These are phyloP conservation scores for Dendrocalamus sinicus DNA, from an alignment of 176 grass and related monocot genomes.

Conservation along the genomic window DNA sequence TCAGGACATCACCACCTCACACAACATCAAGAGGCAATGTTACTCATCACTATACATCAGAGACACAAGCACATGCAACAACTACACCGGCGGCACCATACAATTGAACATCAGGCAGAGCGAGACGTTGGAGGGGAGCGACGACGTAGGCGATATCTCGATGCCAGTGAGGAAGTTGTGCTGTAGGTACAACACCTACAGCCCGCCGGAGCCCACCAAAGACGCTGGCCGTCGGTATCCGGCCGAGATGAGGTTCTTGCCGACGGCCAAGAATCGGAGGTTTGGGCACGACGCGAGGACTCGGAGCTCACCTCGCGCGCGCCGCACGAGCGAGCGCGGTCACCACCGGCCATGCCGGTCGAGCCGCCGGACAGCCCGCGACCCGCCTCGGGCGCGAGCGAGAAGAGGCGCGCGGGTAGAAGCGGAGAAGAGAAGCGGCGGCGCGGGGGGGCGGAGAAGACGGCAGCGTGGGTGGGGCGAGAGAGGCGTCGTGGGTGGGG, in stretches of 20 bases:
- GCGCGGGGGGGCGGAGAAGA: no score
- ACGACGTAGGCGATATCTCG: conserved; percentile 74
- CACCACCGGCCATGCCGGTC: conserved; percentile 69
- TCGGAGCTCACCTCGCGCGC: conserved; percentile 63
- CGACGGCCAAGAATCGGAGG: conserved; percentile 87
- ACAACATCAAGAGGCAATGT: no score
- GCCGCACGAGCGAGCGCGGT: conserved; percentile 76
- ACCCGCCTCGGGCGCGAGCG: conserved; percentile 75
- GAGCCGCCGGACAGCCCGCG: conserved; percentile 73
- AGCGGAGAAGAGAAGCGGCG: no score
- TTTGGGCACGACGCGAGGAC: conserved; percentile 48
- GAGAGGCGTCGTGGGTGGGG: no score
- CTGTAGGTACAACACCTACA: conserved; percentile 92
- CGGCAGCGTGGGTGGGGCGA: no score
- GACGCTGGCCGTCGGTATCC: conserved; percentile 58
- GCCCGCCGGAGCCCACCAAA: conserved; percentile 64
- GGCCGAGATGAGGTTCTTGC: conserved; percentile 92
- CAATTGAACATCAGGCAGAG: conserved; percentile 98
- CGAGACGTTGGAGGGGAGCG: conserved; percentile 71
- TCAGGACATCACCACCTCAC: no score
- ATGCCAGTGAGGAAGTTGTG: conserved; percentile 96
- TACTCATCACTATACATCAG: no score
- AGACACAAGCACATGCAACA: conserved; percentile 57
- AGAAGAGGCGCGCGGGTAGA: no score
- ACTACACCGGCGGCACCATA: conserved; percentile 66